Evolutionary conservation across 2,329 filamentous ascomycete genomes (phyloP).

Genomic region (Trichophaea hybrida): DNA sequence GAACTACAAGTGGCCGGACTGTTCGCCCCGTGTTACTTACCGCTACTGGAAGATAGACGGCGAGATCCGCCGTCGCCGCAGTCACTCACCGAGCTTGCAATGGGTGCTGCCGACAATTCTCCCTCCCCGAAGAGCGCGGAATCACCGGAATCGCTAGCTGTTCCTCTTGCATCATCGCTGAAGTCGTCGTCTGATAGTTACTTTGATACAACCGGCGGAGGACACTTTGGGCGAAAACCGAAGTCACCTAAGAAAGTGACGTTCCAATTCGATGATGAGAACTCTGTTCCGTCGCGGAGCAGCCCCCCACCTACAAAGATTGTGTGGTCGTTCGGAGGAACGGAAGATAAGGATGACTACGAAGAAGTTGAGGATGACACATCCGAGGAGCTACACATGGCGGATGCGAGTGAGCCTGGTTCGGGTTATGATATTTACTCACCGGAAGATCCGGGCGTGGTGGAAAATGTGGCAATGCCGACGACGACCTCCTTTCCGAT

Average conservation of each 20-base stretch:
- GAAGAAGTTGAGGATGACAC: conserved; percentile 11
- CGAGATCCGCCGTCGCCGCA: conserved; percentile 7
- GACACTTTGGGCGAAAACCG: conserved; percentile 13
- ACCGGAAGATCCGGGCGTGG: background rate
- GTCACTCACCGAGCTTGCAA: background rate
- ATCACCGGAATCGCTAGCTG: conserved; percentile 10
- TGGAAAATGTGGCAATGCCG: background rate
- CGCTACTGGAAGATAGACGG: conserved; percentile 19
- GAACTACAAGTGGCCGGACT: conserved; percentile 22
- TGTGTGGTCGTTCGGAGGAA: conserved; percentile 13
- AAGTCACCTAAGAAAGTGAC: conserved; percentile 24
- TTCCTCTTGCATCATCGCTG: conserved; percentile 22
- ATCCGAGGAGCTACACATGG: conserved; percentile 11
- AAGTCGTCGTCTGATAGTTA: conserved; percentile 19
- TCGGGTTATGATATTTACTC: background rate
- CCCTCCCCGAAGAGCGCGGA: background rate
- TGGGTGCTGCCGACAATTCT: background rate
- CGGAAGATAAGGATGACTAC: conserved; percentile 1
- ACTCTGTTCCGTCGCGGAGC: conserved; percentile 21
- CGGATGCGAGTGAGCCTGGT: background rate
- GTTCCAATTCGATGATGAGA: conserved; percentile 23
- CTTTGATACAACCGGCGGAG: conserved; percentile 1
- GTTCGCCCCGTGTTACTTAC: conserved; percentile 22
- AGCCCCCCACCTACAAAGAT: conserved; percentile 21
- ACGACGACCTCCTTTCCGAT: background rate